Conservation (phyloP, 2,329 filamentous ascomycete genomes). For the Penicillium digitatum region DNA sequence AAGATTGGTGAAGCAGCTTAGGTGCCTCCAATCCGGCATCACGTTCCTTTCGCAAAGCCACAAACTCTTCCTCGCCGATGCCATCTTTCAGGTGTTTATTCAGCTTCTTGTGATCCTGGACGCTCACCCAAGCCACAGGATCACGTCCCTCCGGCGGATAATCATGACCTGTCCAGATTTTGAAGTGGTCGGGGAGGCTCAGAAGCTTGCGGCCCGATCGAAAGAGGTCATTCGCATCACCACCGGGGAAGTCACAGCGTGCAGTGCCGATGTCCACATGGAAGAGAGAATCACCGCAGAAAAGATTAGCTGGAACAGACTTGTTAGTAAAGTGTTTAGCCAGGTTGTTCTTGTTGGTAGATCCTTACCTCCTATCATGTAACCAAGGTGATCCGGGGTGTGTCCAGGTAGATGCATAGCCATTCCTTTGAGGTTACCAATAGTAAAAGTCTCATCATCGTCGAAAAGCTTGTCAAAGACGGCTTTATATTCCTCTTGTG, state of each 20-base stretch:
- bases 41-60: slow-evolving; percentile 43
- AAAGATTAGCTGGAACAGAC: slow-evolving; percentile 43
- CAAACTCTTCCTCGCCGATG: slow-evolving; percentile 45
- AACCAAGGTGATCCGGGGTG: slow-evolving; percentile 61
- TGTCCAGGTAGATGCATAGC: slow-evolving; percentile 60
- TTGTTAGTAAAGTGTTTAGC: not conserved
- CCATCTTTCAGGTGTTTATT: slow-evolving; percentile 51
- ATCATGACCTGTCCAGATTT: slow-evolving; percentile 55
- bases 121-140: slow-evolving; percentile 44
- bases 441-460: slow-evolving; percentile 53
- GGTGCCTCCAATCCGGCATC: slow-evolving; percentile 47
- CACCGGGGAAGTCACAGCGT: slow-evolving; percentile 55
- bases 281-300: slow-evolving; percentile 54
- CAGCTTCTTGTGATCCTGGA: slow-evolving; percentile 44
- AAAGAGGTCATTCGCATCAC: slow-evolving; percentile 46
- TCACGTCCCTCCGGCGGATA: slow-evolving; percentile 45
- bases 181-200: slow-evolving; percentile 42
- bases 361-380: slow-evolving; percentile 49
- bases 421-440: slow-evolving; percentile 49
- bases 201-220: slow-evolving; percentile 46
- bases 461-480: slow-evolving; percentile 55
- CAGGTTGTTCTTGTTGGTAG: too few relatives aligned
- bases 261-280: slow-evolving; percentile 52
- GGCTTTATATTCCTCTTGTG: slow-evolving; percentile 41
- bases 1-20: slow-evolving; percentile 48